Evolutionary conservation across 345 rosid genomes (phyloP), one percentile per base, ranked within the genome.

Genomic region (Rhodamnia argentea): DNA sequence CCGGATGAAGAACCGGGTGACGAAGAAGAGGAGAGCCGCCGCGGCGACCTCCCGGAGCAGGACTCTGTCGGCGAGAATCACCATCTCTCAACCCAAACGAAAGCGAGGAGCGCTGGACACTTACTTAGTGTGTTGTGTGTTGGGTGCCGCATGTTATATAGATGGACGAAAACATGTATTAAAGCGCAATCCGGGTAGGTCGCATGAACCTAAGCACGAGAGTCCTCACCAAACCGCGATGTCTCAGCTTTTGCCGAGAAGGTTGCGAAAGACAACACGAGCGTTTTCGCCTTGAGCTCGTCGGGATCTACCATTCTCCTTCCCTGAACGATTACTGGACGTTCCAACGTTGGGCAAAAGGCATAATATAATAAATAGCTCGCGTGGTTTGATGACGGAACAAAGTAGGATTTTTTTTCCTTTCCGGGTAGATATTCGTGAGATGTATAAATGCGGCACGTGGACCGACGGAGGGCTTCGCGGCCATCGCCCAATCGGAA

Each of bases 21-120:
- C 20, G 32, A 89, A 64, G 89, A 94, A 92, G 52, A 94, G 82
- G 40, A 89, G 12, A 29, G 51, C 70, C 14, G 92, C 86, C 0
- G 78, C 29, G 13, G 84, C n/a, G 10, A 88, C 40, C 55, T 92
- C 92, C 14, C 87, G 83, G n/a, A 89, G 86, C 82, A 87, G 86
- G 75, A 84, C 84, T 52, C 50, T 59, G 84, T 85, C 14, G 81
- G 47, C 5, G 47, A 37, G 81, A 18, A 37, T 70, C 47, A 18
- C 10, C 81, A 20, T 70, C 47, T 18, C 47, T 10, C 13, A 7
- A 37, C 11, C 26, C 47, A 13, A 20, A 10, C 37, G 37, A 7
- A 1, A 7, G 47, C 5, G 26, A 37, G 40, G 13, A 6, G 22
- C 5, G 55, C 15, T 15, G 13, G 76, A 15, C 76, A 15, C 24